Percentiles rank a stretch among this genome's conserved stretches.
Evolutionary conservation across 2,329 filamentous ascomycete species (phyloP).

Genomic region (Paracorniculantispora psalliotae): DNA sequence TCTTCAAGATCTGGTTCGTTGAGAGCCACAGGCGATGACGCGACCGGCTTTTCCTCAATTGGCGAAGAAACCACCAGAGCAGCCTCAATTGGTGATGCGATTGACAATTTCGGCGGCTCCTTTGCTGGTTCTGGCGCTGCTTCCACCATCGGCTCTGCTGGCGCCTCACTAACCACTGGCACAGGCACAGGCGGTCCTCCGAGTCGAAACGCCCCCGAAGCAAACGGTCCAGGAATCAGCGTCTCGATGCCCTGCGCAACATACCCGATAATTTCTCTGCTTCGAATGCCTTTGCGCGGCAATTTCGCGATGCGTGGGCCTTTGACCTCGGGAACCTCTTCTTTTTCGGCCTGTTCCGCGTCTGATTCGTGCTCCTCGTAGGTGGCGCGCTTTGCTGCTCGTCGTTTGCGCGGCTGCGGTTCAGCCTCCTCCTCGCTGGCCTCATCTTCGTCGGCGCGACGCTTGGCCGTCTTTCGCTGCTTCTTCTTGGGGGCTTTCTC

Average conservation of each 20-base stretch:
- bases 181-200: constrained; percentile 1
- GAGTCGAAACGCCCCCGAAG: constrained; percentile 15
- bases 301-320: constrained; percentile 36
- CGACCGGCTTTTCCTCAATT: not conserved
- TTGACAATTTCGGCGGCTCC: not conserved
- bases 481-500: not conserved
- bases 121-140: not conserved
- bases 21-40: too few relatives aligned
- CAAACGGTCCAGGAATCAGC: constrained; percentile 17
- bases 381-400: not conserved
- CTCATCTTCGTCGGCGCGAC: not conserved
- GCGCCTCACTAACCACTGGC: not conserved
- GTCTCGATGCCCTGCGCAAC: constrained; percentile 18
- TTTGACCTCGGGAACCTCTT: not conserved
- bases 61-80: not conserved
- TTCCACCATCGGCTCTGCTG: not conserved
- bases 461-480: not conserved
- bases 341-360: not conserved
- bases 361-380: not conserved
- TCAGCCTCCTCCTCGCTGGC: not conserved
- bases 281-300: constrained; percentile 39
- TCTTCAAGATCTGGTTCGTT: too few relatives aligned
- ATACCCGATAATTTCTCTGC: constrained; percentile 44
- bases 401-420: not conserved
- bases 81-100: not conserved